These are phyloP conservation scores for Pyrenochaeta sp. DNA, from an alignment of 2,329 filamentous ascomycete species.

Conservation along the genomic window DNA sequence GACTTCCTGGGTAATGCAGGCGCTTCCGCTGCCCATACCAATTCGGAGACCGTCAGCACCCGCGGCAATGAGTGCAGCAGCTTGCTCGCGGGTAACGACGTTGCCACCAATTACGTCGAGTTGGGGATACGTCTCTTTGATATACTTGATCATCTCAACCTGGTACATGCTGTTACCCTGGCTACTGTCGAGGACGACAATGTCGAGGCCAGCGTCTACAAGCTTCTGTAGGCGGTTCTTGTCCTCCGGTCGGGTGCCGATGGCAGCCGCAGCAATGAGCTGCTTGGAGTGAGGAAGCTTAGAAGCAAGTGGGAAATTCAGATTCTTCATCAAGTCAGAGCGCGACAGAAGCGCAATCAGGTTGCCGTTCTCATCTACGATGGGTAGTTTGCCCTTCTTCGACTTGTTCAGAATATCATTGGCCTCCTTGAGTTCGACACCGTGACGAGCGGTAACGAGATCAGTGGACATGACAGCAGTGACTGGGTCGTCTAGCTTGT, in stretches of 20 bases:
- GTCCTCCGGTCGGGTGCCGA: conserved; percentile 94
- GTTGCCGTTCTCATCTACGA: conserved; percentile 84
- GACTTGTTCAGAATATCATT: conserved; percentile 93
- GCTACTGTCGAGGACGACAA: conserved; percentile 93
- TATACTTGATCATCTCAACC: conserved; percentile 96
- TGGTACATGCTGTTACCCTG: conserved; percentile 99
- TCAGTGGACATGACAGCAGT: conserved; percentile 95
- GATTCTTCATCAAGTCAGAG: conserved; percentile 98
- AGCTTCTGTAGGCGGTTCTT: conserved; percentile 85
- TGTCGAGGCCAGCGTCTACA: conserved; percentile 92
- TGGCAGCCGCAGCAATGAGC: conserved; percentile 92
- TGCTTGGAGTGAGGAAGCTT: conserved; percentile 98
- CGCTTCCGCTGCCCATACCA: conserved; percentile 97
- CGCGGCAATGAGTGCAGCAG: conserved; percentile 87
- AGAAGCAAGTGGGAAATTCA: conserved; percentile 94
- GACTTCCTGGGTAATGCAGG: conserved; percentile 99
- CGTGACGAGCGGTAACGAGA: conserved; percentile 84
- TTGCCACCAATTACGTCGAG: conserved; percentile 98
- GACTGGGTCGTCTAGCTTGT: conserved; percentile 74
- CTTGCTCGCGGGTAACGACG: conserved; percentile 97
- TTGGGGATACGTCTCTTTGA: conserved; percentile 84
- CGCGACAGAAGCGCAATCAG: conserved; percentile 62
- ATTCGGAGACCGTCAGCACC: conserved; percentile 97
- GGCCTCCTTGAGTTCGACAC: conserved; percentile 85
- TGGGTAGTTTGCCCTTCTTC: conserved; percentile 98